phyloP scores from a whole-genome alignment of 2,329 filamentous ascomycete genomes.

The Periconia sp. region DNA sequence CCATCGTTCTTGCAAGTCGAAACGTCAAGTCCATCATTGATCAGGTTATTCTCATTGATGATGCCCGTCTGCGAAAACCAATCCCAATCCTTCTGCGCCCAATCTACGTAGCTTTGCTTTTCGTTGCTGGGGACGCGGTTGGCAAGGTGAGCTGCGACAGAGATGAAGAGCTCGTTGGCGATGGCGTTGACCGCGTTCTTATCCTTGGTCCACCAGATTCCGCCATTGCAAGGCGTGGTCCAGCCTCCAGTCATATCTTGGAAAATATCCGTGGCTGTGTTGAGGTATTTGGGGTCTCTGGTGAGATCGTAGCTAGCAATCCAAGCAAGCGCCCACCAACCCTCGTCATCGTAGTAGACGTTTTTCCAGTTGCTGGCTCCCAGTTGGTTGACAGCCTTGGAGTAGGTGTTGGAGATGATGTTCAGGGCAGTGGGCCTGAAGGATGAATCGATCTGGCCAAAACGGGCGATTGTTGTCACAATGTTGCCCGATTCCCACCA shows the following conservation, averaged over 20 bases:
- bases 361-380: constrained; percentile 49
- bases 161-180: constrained; percentile 61
- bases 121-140: constrained; percentile 47
- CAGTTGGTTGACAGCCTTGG: constrained; percentile 29
- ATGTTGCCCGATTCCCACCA: constrained; percentile 45
- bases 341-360: constrained; percentile 61
- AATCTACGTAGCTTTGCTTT: constrained; percentile 49
- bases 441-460: constrained; percentile 28
- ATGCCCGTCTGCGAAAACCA: constrained; percentile 56
- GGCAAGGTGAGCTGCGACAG: constrained; percentile 56
- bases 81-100: constrained; percentile 55
- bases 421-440: constrained; percentile 31
- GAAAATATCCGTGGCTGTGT: constrained; percentile 57
- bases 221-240: constrained; percentile 51
- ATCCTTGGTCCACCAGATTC: constrained; percentile 61
- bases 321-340: constrained; percentile 66
- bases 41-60: constrained; percentile 53
- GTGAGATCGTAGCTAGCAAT: constrained; percentile 61
- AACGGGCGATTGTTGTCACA: constrained; percentile 35
- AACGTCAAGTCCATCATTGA: constrained; percentile 58
- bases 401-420: constrained; percentile 37
- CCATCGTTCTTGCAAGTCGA: constrained; percentile 56
- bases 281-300: constrained; percentile 54
- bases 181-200: constrained; percentile 57
- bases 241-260: constrained; percentile 58